Evolutionary conservation across 345 rosid species (phyloP).

Genomic region (Aquilaria yunnanensis): DNA sequence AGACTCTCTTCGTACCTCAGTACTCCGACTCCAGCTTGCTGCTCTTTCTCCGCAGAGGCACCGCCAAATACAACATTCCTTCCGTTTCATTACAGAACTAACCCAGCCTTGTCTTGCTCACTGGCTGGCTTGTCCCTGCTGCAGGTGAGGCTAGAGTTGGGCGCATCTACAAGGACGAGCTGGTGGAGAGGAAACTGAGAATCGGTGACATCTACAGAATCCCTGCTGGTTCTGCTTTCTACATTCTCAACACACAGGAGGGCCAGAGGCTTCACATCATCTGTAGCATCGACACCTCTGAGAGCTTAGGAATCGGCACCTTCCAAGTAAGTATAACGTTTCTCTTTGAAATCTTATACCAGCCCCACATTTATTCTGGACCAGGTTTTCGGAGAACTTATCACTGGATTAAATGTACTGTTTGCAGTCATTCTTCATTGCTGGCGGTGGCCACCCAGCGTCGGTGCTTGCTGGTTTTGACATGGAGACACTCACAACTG

Average conservation of each 20-base stretch:
- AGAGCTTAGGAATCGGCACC: conserved; percentile 51
- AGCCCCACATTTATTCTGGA: too few species aligned
- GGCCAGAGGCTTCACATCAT: conserved; percentile 65
- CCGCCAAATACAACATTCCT: neutral
- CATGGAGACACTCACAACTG: conserved; percentile 50
- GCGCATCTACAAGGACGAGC: conserved; percentile 39
- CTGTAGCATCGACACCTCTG: conserved; percentile 64
- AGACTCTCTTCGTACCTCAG: conserved; percentile 71
- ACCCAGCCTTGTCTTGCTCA: neutral
- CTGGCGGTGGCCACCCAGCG: conserved; percentile 57
- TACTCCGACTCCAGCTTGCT: conserved; percentile 69
- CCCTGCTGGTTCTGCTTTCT: conserved; percentile 74
- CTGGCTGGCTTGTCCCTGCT: neutral
- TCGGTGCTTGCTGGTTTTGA: conserved; percentile 69
- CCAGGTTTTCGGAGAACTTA: too few species aligned
- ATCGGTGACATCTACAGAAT: conserved; percentile 58
- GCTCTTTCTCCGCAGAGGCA: conserved; percentile 67
- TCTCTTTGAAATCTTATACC: too few species aligned
- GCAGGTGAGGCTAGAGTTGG: conserved; percentile 87
- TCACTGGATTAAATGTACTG: neutral
- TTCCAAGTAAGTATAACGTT: conserved; percentile 45
- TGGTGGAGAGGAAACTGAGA: conserved; percentile 49
- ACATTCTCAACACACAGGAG: conserved; percentile 53
- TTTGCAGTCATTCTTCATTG: conserved; percentile 75
- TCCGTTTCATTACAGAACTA: too few species aligned